phyloP scores from a whole-genome alignment of 345 rosid species.

The Orychophragmus violaceus region DNA sequence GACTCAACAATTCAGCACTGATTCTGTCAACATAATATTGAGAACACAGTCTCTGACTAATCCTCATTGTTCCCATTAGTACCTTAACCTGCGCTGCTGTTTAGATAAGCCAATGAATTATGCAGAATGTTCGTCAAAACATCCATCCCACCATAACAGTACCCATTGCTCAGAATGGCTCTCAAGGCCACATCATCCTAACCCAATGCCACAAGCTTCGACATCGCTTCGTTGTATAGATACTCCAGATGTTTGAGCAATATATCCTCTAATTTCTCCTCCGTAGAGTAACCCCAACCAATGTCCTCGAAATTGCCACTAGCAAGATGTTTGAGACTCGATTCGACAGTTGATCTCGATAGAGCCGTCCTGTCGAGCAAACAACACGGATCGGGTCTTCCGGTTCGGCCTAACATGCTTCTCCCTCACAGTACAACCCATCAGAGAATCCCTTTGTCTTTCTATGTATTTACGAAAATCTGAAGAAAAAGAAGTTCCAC shows the following conservation, averaged over 20 bases:
- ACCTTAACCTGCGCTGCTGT: no score
- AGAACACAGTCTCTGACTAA: constrained; percentile 50
- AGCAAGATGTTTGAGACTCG: constrained; percentile 51
- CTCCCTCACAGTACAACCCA: constrained; percentile 69
- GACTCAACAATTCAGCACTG: constrained; percentile 6
- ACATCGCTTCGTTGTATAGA: constrained; percentile 58
- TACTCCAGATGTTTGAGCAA: constrained; percentile 55
- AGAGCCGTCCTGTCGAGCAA: constrained; percentile 38
- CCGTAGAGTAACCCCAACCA: constrained; percentile 82
- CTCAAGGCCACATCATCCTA: constrained; percentile 65
- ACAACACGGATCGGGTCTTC: constrained; percentile 56
- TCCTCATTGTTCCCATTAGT: constrained; percentile 37
- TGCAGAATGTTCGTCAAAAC: constrained; percentile 70
- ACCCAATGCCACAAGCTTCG: constrained; percentile 62
- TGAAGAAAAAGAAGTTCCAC: no score
- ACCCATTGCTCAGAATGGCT: constrained; percentile 73
- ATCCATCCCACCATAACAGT: constrained; percentile 88
- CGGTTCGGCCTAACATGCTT: constrained; percentile 53
- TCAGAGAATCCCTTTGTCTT: not conserved
- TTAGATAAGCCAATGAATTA: constrained; percentile 69
- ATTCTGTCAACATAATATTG: not conserved
- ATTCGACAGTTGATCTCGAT: no score
- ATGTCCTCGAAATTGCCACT: constrained; percentile 44
- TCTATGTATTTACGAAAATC: not conserved
- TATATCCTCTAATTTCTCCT: constrained; percentile 75